These are phyloP conservation scores for Vitis rupestris DNA, from an alignment of 164 flowering plant genomes.

Conservation along the genomic window DNA sequence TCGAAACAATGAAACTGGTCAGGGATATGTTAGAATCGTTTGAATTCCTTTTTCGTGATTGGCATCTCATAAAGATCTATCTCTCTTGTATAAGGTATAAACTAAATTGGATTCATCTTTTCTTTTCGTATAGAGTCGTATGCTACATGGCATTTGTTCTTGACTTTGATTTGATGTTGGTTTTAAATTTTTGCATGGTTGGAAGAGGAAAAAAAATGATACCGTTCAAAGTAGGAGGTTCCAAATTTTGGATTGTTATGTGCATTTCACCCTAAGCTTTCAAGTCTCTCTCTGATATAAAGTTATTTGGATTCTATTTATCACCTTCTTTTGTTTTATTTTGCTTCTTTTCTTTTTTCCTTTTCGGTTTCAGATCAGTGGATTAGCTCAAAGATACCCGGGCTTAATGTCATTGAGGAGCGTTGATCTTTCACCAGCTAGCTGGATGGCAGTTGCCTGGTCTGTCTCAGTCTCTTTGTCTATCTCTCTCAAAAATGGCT, in stretches of 20 bases:
- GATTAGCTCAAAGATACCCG: conserved; percentile 57
- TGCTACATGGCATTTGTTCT: conserved; percentile 16
- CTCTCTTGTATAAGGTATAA: neutral
- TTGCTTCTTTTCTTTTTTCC: neutral
- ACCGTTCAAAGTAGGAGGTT: conserved; percentile 6
- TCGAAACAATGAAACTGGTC: neutral
- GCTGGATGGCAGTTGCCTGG: conserved; percentile 94
- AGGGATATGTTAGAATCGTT: conserved; percentile 19
- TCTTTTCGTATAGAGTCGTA: neutral
- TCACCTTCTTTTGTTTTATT: too few species aligned
- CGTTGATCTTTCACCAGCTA: conserved; percentile 90
- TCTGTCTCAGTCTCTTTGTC: conserved; percentile 24
- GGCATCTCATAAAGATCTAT: conserved; percentile 20
- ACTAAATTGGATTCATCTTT: conserved; percentile 4
- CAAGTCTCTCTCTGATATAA: neutral
- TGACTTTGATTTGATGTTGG: conserved; percentile 5
- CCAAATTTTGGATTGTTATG: neutral
- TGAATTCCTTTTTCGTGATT: conserved; percentile 16
- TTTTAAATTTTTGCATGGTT: conserved; percentile 5
- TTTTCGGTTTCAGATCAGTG: conserved; percentile 49
- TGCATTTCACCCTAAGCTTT: neutral
- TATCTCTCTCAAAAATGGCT: conserved; percentile 1
- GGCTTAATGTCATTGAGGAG: conserved; percentile 76
- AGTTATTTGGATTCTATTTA: conserved; percentile 1
- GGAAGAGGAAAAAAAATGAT: conserved; percentile 3